phyloP scores from a whole-genome alignment of 2,329 filamentous ascomycete species.

The Malbranchea zuffiana region DNA sequence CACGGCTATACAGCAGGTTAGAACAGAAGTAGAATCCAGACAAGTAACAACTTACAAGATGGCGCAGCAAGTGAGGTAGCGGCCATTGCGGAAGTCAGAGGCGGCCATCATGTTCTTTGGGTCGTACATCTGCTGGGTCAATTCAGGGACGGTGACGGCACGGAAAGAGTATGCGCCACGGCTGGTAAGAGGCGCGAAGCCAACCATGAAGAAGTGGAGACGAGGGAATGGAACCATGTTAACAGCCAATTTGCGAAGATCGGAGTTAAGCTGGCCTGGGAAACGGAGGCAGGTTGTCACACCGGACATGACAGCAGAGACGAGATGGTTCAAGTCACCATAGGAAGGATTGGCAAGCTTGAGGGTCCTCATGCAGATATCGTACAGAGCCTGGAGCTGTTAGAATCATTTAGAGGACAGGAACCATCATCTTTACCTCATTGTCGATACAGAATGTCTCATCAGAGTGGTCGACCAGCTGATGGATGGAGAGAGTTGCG shows the following conservation, averaged over 20 bases:
- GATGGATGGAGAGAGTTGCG: constrained; percentile 95
- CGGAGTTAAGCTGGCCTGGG: constrained; percentile 99
- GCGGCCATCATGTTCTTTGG: constrained; percentile 99
- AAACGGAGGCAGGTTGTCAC: constrained; percentile 98
- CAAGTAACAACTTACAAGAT: constrained; percentile 58
- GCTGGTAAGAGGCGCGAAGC: constrained; percentile 96
- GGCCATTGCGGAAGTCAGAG: constrained; percentile 98
- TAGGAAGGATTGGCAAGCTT: constrained; percentile 99
- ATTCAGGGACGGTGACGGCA: constrained; percentile 90
- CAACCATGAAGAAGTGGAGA: constrained; percentile 99
- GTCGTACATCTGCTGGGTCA: constrained; percentile 99
- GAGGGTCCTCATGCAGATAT: constrained; percentile 99
- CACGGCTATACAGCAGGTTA: constrained; percentile 53
- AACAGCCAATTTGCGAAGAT: constrained; percentile 97
- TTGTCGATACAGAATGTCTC: constrained; percentile 99
- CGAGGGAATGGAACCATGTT: constrained; percentile 99
- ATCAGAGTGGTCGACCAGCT: constrained; percentile 99
- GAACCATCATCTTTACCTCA: constrained; percentile 48
- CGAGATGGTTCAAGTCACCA: constrained; percentile 98
- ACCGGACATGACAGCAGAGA: constrained; percentile 99
- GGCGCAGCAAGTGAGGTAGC: constrained; percentile 97
- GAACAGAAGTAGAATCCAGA: constrained; percentile 11
- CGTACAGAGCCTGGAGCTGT: constrained; percentile 66
- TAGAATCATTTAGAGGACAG: not conserved
- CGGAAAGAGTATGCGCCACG: constrained; percentile 89